Evolutionary conservation across 2,329 filamentous ascomycete genomes (phyloP).

Genomic region (Colletotrichum spaethianum): DNA sequence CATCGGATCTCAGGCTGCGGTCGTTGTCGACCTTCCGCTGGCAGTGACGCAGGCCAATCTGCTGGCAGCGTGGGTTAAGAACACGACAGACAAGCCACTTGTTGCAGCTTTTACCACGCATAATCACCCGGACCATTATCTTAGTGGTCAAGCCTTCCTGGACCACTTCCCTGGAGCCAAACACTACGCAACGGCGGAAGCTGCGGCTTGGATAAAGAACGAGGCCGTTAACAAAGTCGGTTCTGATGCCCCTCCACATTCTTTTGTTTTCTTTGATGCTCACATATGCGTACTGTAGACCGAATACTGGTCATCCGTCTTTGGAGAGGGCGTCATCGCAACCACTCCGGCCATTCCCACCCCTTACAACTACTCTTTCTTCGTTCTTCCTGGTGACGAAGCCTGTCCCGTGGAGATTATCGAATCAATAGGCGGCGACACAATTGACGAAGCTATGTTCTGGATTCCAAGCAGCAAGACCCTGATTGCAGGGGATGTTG

Average conservation of each 20-base stretch:
- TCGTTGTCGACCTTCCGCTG: slow-evolving; percentile 29
- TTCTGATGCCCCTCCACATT: too few species aligned
- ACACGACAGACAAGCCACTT: slow-evolving; percentile 34
- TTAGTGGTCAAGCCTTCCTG: slow-evolving; percentile 31
- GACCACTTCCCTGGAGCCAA: slow-evolving; percentile 25
- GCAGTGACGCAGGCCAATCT: slow-evolving; percentile 4
- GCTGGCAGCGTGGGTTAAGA: slow-evolving; percentile 26
- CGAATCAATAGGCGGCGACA: slow-evolving; percentile 23
- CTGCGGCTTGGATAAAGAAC: background rate
- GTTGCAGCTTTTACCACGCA: slow-evolving; percentile 28
- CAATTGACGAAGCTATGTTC: slow-evolving; percentile 21
- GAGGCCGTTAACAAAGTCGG: slow-evolving; percentile 22
- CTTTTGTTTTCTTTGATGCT: too few species aligned
- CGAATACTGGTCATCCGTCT: slow-evolving; percentile 1
- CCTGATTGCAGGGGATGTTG: slow-evolving; percentile 31
- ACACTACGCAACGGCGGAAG: slow-evolving; percentile 28
- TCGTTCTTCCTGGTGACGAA: slow-evolving; percentile 29
- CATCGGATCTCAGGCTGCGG: slow-evolving; percentile 31
- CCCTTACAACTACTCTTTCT: slow-evolving; percentile 34
- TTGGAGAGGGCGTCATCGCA: slow-evolving; percentile 18
- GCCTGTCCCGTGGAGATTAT: slow-evolving; percentile 27
- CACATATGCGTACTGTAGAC: too few species aligned
- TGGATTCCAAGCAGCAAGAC: slow-evolving; percentile 31
- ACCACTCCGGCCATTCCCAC: slow-evolving; percentile 26
- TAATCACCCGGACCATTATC: slow-evolving; percentile 32